Evolutionary conservation across 2,329 filamentous ascomycete species (phyloP), one percentile per base, ranked within the genome.

Genomic region (Fusarium verticillioides): DNA sequence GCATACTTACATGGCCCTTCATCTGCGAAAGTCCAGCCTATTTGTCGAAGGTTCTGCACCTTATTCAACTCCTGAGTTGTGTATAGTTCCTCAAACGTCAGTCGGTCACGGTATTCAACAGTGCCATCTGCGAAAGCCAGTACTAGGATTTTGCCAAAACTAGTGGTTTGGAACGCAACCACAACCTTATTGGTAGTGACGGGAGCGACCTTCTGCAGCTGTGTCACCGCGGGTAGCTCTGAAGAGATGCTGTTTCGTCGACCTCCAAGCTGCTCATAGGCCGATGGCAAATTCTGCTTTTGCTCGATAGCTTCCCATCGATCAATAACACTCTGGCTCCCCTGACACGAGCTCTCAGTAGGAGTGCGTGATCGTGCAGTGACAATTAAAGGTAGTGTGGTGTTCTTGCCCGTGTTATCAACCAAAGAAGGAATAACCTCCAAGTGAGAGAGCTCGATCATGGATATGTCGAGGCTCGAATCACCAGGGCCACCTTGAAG

Each of bases 241-340:
- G 78, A 77, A 18, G 81, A 77, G 57, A 82, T 65, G 52, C 86
- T 89, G 77, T 89, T 90, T 77, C 90, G 90, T 75, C 92, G 89
- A 47, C 81, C 81, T 12, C 90, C 89, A 32, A 96, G 86, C 75
- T 95, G 92, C 73, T 94, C 92, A 79, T 97, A 96, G 18, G 92
- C 92, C 4, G 91, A 84, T 78, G 96, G 93, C 12, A 97, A 83
- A 15, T 84, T 86, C 71, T 92, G 90, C n/a, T 87, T 83, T 53
- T 89, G 87, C 37, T 93, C 90, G 15, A 96, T 80, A 19, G 97
- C 84, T 75, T 96, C 92, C 96, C 96, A 98, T 70, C 93, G 89
- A 71, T 94, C 91, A 70, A 98, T 86, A 44, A 95, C 88, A 74
- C 92, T 97, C 75, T 93, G 90, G 0, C 89, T 85, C 37, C 91